phyloP scores from a whole-genome alignment of 1,284 basidiomycete species.

The Boletus smithii region DNA sequence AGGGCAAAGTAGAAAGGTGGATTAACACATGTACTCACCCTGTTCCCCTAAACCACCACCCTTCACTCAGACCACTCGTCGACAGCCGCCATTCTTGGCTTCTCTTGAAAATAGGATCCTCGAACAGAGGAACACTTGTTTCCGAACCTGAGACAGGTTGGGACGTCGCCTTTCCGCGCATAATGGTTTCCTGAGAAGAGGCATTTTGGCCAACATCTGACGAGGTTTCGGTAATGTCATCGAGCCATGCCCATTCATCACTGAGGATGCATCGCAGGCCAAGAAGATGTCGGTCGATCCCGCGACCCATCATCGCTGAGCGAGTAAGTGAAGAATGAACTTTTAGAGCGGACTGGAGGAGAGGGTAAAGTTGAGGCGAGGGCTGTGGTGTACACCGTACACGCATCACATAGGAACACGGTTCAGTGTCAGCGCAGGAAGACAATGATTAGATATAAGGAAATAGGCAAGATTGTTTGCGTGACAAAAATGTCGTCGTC shows the following conservation, averaged over 20 bases:
- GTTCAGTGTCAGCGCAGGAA: no score
- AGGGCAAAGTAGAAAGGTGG: no score
- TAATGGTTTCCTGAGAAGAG: conserved; percentile 21
- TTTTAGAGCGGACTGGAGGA: conserved; percentile 64
- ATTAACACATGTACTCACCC: conserved; percentile 51
- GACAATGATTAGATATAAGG: no score
- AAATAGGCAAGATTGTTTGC: no score
- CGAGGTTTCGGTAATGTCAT: conserved; percentile 7
- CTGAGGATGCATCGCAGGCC: conserved; percentile 74
- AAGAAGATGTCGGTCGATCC: conserved; percentile 90
- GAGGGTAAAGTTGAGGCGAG: conserved; percentile 16
- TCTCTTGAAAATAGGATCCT: conserved; percentile 75
- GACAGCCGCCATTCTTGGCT: conserved; percentile 90
- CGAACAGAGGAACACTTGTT: conserved; percentile 53
- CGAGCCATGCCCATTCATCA: conserved; percentile 34
- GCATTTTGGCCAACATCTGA: conserved; percentile 2
- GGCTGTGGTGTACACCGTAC: conserved; percentile 15
- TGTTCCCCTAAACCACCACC: conserved; percentile 86
- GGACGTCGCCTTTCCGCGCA: conserved; percentile 18
- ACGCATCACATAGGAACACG: no score
- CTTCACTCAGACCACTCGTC: conserved; percentile 88
- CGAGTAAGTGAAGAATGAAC: conserved; percentile 77
- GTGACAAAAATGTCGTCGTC: no score
- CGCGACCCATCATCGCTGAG: conserved; percentile 79
- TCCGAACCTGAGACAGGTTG: conserved; percentile 14